phyloP scores from a whole-genome alignment of 768 basidiomycete genomes.

The Lentinula boryana region DNA sequence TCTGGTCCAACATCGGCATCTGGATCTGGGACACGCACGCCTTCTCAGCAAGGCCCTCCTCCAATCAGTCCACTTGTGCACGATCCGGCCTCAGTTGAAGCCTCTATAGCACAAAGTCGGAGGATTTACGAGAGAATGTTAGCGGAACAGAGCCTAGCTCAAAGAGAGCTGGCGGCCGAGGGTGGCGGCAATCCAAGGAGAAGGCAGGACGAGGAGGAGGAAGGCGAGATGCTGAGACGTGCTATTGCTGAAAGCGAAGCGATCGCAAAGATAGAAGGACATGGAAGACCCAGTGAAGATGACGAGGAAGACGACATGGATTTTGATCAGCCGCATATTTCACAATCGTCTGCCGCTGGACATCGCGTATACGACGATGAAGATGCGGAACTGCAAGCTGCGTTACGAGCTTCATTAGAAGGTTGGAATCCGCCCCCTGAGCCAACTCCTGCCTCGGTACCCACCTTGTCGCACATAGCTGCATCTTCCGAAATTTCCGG shows the following conservation, averaged over 20 bases:
- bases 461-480: background rate
- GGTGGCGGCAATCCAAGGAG: constrained; percentile 25
- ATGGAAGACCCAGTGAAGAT: constrained; percentile 10
- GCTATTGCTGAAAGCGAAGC: constrained; percentile 60
- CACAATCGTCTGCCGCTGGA: constrained; percentile 4
- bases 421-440: constrained; percentile 36
- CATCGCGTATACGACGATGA: constrained; percentile 76
- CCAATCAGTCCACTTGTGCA: constrained; percentile 8
- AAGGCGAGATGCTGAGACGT: constrained; percentile 47
- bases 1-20: constrained; percentile 12
- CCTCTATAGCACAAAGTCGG: constrained; percentile 62
- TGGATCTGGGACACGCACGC: constrained; percentile 9
- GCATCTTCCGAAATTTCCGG: constrained; percentile 7
- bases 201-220: constrained; percentile 43
- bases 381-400: constrained; percentile 83
- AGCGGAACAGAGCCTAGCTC: constrained; percentile 60
- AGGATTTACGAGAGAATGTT: constrained; percentile 58
- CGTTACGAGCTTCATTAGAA: constrained; percentile 71
- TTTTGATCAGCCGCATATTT: constrained; percentile 9
- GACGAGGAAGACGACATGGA: constrained; percentile 17
- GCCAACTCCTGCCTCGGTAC: constrained; percentile 3
- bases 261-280: constrained; percentile 26
- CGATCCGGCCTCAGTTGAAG: constrained; percentile 51
- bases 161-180: constrained; percentile 50
- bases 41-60: constrained; percentile 10